Evolutionary conservation across 352 stramenopile genomes (phyloP).

Genomic region (Phytophthora sojae): DNA sequence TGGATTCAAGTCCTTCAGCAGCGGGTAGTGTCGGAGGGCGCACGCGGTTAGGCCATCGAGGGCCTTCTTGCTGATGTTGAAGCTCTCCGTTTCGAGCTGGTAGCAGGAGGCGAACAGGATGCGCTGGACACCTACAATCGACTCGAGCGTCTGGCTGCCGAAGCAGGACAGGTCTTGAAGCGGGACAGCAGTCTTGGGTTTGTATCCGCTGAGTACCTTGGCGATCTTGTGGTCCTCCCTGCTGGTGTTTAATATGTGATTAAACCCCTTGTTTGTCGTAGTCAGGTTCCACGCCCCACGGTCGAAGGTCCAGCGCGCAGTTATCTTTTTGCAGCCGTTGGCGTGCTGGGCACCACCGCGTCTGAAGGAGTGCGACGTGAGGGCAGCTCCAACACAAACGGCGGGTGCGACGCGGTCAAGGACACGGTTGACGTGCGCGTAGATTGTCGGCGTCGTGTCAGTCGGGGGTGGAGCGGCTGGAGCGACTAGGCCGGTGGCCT

Average conservation of each 20-base stretch:
- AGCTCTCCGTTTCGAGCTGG: background rate
- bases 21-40: background rate
- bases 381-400: background rate
- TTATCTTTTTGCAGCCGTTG: background rate
- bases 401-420: background rate
- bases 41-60: background rate
- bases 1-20: background rate
- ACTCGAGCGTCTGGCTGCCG: background rate
- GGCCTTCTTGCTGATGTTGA: background rate
- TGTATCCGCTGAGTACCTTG: background rate
- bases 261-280: constrained; percentile 13
- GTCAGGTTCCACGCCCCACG: constrained; percentile 2
- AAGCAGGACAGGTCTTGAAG: background rate
- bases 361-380: constrained; percentile 4
- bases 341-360: background rate
- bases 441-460: constrained; percentile 1
- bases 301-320: constrained; percentile 4
- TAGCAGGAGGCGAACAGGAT: background rate
- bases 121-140: background rate
- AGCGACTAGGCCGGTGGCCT: too few relatives aligned
- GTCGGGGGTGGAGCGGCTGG: too few relatives aligned
- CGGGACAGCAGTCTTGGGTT: background rate
- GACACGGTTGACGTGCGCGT: constrained; percentile 4
- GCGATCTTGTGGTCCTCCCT: background rate
- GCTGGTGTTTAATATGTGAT: constrained; percentile 3